Evolutionary conservation across 192 early-diverging fungal genomes (phyloP).

Genomic region (Haplosporangium gracile): DNA sequence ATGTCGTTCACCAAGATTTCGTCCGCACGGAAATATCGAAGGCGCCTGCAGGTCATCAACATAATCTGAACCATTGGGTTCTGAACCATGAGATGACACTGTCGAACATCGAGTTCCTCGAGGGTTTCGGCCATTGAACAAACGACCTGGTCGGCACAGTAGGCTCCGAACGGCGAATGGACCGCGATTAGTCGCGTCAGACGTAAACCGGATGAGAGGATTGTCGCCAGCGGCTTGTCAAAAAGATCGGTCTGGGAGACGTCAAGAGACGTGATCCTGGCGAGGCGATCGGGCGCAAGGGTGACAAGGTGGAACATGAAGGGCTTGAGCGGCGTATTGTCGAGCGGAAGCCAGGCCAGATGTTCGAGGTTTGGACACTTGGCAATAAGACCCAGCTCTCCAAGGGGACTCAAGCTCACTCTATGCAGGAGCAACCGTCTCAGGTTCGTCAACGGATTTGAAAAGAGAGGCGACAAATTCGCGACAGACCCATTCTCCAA

Average conservation of each 20-base stretch:
- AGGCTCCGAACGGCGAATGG: conserved; percentile 3
- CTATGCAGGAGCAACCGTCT: background rate
- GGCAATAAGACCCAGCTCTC: background rate
- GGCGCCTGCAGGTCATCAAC: background rate
- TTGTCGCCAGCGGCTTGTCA: background rate
- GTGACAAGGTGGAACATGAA: background rate
- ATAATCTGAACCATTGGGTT: conserved; percentile 5
- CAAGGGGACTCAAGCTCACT: background rate
- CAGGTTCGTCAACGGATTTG: background rate
- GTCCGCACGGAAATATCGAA: background rate
- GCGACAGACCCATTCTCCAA: background rate
- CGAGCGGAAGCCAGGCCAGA: background rate
- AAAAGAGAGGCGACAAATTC: background rate
- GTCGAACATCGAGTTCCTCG: conserved; percentile 11
- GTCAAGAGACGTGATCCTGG: background rate
- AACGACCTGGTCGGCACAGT: background rate
- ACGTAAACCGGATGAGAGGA: background rate
- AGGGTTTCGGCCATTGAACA: conserved; percentile 4
- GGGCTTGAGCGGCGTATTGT: background rate
- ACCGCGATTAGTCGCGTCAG: background rate
- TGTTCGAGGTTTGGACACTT: conserved; percentile 2
- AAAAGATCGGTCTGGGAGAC: background rate
- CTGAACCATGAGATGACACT: background rate
- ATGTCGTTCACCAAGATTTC: background rate
- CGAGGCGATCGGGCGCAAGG: background rate